phyloP scores from a whole-genome alignment of 129 eudicot genomes.

The Helianthus annuus region HanXRQr2.0-SUNRISE NC_035439.2:138125841-138126340 shows the following conservation, averaged over 20 bases:
- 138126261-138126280: conserved; percentile 68
- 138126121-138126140: conserved; percentile 1
- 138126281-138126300: conserved; percentile 91
- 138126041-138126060: not conserved
- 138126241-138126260: conserved; percentile 68
- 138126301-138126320: conserved; percentile 61
- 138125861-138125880: too few relatives aligned
- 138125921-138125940: too few relatives aligned
- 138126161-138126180: conserved; percentile 72
- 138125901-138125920: too few relatives aligned
- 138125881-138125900: too few relatives aligned
- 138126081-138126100: not conserved
- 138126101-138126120: conserved; percentile 22
- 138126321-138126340: not conserved
- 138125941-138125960: too few relatives aligned
- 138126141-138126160: conserved; percentile 34
- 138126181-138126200: conserved; percentile 57
- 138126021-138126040: conserved; percentile 3
- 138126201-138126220: conserved; percentile 71
- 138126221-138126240: conserved; percentile 49
- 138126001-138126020: conserved; percentile 4
- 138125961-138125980: conserved; percentile 6
- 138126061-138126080: not conserved
- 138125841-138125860: too few relatives aligned
- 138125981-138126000: not conserved